These are phyloP conservation scores for Leccinum subtestaceum DNA, from an alignment of 768 basidiomycete species.

Conservation along the genomic window DNA sequence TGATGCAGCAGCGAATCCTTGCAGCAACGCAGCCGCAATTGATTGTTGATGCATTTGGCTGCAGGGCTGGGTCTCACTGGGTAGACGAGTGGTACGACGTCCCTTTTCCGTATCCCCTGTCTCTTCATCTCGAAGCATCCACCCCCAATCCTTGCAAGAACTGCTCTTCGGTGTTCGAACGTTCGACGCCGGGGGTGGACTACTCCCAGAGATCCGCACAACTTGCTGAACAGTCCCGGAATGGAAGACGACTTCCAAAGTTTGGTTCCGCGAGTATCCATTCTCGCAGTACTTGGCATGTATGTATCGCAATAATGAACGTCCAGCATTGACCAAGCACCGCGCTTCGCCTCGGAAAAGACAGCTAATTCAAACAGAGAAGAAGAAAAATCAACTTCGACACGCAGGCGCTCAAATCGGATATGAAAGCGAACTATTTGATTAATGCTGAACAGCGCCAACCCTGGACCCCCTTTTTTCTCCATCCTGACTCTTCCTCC, in stretches of 20 bases:
- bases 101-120: background rate
- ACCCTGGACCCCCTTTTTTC: background rate
- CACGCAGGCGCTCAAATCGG: constrained; percentile 2
- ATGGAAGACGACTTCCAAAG: background rate
- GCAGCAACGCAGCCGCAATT: constrained; percentile 6
- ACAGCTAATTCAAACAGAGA: background rate
- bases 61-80: background rate
- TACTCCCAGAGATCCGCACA: constrained; percentile 10
- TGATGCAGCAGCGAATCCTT: constrained; percentile 2
- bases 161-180: background rate
- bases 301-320: background rate
- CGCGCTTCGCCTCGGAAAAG: constrained; percentile 23
- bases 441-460: background rate
- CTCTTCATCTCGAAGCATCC: background rate
- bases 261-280: background rate
- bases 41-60: background rate
- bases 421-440: constrained; percentile 1
- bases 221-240: background rate
- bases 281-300: background rate
- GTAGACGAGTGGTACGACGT: constrained; percentile 2
- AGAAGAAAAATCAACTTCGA: background rate
- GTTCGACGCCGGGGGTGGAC: background rate
- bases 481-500: background rate
- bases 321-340: constrained; percentile 3
- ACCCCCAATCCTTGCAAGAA: background rate